These are phyloP conservation scores for Cicer arietinum DNA, from an alignment of 306 rosid genomes.

Conservation along the genomic window DNA sequence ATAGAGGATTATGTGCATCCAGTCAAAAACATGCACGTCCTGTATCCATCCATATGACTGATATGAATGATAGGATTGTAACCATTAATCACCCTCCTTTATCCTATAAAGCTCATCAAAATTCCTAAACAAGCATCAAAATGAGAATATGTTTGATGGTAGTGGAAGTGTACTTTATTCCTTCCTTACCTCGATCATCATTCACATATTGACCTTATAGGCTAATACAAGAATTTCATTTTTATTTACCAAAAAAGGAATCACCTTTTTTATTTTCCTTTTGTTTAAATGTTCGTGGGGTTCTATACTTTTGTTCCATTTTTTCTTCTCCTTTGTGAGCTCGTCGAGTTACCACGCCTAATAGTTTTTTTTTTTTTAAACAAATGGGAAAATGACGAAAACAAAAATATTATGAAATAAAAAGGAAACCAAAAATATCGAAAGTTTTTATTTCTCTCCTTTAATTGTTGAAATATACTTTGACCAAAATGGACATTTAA, in stretches of 20 bases:
- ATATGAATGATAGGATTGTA: not conserved
- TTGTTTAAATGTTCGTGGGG: not conserved
- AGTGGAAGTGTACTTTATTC: slow-evolving; percentile 73
- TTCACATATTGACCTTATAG: slow-evolving; percentile 35
- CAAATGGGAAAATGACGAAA: not conserved
- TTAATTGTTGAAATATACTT: not conserved
- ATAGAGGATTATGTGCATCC: too few species aligned
- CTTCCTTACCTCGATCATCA: slow-evolving; percentile 56
- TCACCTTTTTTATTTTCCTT: slow-evolving; percentile 36
- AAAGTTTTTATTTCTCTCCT: not conserved
- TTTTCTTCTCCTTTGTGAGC: slow-evolving; percentile 39
- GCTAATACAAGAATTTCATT: slow-evolving; percentile 19
- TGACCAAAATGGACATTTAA: slow-evolving; percentile 7
- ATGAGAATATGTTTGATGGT: slow-evolving; percentile 51
- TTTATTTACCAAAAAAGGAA: slow-evolving; percentile 37
- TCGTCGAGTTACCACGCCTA: not conserved
- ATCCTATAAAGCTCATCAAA: slow-evolving; percentile 33
- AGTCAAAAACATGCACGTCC: not conserved
- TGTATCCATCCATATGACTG: not conserved
- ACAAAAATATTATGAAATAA: too few species aligned
- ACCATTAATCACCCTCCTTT: slow-evolving; percentile 28
- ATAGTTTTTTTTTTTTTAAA: not conserved
- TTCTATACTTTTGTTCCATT: slow-evolving; percentile 30
- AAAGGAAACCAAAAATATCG: not conserved
- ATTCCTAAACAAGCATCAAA: slow-evolving; percentile 48